Conservation (phyloP, 257 asterid species). For the Cruciata laevipes region DNA sequence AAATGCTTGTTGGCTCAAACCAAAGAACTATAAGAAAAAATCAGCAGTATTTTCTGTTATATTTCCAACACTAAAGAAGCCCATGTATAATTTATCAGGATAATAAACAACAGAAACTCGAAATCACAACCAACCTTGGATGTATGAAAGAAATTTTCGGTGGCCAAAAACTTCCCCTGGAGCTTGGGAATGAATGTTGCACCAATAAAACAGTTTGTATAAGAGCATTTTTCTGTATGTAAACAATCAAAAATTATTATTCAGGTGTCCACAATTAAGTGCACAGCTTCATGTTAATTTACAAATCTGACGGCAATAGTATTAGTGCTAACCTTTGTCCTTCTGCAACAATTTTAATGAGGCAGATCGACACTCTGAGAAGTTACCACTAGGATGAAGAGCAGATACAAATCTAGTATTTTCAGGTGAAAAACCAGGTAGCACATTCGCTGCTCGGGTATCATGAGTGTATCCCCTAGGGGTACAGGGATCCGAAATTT, state of each 20-base stretch:
- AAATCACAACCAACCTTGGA: conserved; percentile 53
- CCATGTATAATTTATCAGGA: background rate
- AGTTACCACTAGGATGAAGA: conserved; percentile 77
- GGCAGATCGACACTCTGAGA: conserved; percentile 84
- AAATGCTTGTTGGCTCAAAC: conserved; percentile 53
- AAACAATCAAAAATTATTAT: conserved; percentile 10
- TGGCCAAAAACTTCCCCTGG: conserved; percentile 82
- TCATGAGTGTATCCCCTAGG: conserved; percentile 71
- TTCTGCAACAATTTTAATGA: conserved; percentile 68
- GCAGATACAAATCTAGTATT: conserved; percentile 37
- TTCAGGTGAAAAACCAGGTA: conserved; percentile 37
- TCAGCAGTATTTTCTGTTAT: background rate
- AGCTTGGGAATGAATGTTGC: conserved; percentile 80
- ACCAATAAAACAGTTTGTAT: conserved; percentile 58
- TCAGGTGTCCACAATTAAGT: background rate
- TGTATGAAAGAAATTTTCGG: conserved; percentile 89
- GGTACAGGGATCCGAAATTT: conserved; percentile 74
- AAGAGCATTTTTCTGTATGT: conserved; percentile 66
- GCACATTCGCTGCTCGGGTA: conserved; percentile 29
- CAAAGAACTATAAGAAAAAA: conserved; percentile 58
- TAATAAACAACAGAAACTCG: background rate
- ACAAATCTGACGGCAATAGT: background rate
- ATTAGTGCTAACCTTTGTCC: conserved; percentile 59
- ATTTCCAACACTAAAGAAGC: conserved; percentile 5
- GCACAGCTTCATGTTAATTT: background rate